Conservation (phyloP, 202 grass and related monocot species). For the Musa balbisiana region DNA sequence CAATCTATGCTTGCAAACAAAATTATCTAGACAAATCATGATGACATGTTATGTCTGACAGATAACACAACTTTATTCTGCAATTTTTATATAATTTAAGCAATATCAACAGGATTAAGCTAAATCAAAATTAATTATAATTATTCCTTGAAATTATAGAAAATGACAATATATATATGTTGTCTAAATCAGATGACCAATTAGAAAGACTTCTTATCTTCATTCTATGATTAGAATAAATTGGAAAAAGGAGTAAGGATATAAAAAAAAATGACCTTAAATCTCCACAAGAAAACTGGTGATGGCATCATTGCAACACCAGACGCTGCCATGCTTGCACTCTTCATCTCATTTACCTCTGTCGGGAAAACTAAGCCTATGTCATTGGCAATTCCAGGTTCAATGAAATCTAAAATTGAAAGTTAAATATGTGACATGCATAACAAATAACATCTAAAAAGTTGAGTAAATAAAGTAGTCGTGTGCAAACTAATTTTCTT, state of each 20-base stretch:
- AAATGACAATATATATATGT: neutral
- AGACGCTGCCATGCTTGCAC: constrained; percentile 28
- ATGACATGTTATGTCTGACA: neutral
- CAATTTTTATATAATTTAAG: neutral
- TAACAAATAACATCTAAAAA: neutral
- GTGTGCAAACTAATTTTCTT: neutral
- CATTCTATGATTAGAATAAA: neutral
- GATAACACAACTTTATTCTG: too few relatives aligned
- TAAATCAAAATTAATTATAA: neutral
- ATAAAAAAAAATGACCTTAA: constrained; percentile 51
- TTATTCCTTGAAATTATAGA: neutral
- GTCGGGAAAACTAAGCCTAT: constrained; percentile 4
- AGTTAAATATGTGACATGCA: neutral
- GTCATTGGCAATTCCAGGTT: constrained; percentile 10
- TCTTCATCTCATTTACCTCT: constrained; percentile 56
- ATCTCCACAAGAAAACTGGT: constrained; percentile 76
- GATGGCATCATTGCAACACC: constrained; percentile 56
- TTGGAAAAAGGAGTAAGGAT: neutral
- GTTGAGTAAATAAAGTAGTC: neutral
- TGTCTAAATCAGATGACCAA: neutral
- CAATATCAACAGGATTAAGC: neutral
- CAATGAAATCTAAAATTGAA: constrained; percentile 7
- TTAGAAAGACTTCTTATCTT: constrained; percentile 14
- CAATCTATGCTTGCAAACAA: neutral
- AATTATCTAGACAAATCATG: too few relatives aligned